phyloP scores from a whole-genome alignment of 2,329 filamentous ascomycete species.

The Pseudocercospora crystallina region DNA sequence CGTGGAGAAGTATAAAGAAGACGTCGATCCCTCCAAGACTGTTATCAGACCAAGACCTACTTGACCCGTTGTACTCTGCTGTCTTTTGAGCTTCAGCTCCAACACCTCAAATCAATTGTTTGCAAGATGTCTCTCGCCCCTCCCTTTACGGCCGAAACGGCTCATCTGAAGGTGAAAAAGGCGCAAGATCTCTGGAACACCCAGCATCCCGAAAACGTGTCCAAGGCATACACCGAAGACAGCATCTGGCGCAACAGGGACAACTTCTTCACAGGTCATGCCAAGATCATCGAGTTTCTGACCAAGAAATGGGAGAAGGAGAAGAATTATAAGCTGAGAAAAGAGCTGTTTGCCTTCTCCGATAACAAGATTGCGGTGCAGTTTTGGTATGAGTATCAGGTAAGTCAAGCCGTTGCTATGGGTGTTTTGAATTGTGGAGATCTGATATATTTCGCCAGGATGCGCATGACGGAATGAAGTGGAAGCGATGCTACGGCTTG shows the following conservation, averaged over 20 bases:
- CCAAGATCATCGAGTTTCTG: constrained; percentile 67
- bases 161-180: constrained; percentile 74
- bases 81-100: too few species aligned
- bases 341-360: constrained; percentile 78
- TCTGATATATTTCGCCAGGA: constrained; percentile 49
- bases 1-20: too few species aligned
- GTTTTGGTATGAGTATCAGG: constrained; percentile 60
- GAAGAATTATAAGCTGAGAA: constrained; percentile 69
- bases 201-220: constrained; percentile 64
- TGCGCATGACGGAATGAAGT: constrained; percentile 61
- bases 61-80: too few species aligned
- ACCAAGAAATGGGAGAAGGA: constrained; percentile 73
- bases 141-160: constrained; percentile 73
- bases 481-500: constrained; percentile 79
- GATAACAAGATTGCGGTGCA: constrained; percentile 81
- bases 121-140: constrained; percentile 53
- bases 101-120: neutral
- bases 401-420: constrained; percentile 61
- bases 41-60: too few species aligned
- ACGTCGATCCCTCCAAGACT: too few species aligned
- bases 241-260: constrained; percentile 79
- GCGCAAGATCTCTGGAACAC: constrained; percentile 84
- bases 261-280: constrained; percentile 67
- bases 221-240: constrained; percentile 71
- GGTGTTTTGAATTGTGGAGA: too few species aligned